phyloP scores from a whole-genome alignment of 768 basidiomycete species.

The Phylloporus sp. region DNA sequence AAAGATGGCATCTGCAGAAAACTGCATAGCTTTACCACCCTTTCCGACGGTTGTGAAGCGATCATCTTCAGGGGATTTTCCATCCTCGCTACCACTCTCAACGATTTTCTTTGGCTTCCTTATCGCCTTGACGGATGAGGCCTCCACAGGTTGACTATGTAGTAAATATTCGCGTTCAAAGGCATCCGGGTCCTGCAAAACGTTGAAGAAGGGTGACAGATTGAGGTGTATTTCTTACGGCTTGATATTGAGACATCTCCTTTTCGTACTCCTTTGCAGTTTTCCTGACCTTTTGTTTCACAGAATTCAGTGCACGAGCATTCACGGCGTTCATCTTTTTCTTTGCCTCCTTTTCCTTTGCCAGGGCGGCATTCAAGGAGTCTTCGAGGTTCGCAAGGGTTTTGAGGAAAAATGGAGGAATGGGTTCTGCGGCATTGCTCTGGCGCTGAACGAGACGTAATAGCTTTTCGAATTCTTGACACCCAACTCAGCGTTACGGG shows the following conservation, averaged over 20 bases:
- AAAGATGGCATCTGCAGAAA: constrained; percentile 83
- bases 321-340: constrained; percentile 97
- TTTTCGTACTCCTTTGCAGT: constrained; percentile 82
- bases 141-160: constrained; percentile 44
- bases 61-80: constrained; percentile 42
- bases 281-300: constrained; percentile 98
- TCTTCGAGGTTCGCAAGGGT: constrained; percentile 71
- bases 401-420: constrained; percentile 83
- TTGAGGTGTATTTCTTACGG: constrained; percentile 42
- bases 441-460: constrained; percentile 85
- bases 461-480: constrained; percentile 94
- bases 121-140: constrained; percentile 34
- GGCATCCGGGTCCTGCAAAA: constrained; percentile 74
- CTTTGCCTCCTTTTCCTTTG: constrained; percentile 86
- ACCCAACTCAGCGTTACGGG: constrained; percentile 5
- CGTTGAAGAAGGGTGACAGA: background rate
- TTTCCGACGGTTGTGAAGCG: constrained; percentile 90
- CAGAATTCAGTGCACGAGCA: constrained; percentile 90
- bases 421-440: constrained; percentile 78
- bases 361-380: constrained; percentile 65
- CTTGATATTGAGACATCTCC: constrained; percentile 74
- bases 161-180: constrained; percentile 76
- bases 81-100: constrained; percentile 42
- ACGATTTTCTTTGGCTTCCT: constrained; percentile 35
- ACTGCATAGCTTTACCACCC: constrained; percentile 79